Evolutionary conservation across 2,329 filamentous ascomycete species (phyloP), one percentile per base, ranked within the genome.

Genomic region (Delphinella strobiligena): DNA sequence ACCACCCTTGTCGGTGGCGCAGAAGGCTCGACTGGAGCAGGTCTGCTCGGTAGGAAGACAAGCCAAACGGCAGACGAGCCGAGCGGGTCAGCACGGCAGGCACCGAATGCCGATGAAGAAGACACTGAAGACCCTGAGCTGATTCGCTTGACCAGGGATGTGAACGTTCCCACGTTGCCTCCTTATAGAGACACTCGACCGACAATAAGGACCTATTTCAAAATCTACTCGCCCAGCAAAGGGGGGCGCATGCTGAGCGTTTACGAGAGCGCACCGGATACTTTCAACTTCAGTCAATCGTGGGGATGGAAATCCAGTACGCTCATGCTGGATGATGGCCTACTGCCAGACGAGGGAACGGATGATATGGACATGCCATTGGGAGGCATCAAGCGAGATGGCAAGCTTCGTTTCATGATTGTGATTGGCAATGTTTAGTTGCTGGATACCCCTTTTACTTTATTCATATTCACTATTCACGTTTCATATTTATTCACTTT

Each of bases 251-350:
- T 75, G 61, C 52, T 76, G 27, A 71, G 65, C 37, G 71, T 75
- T n/a, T 75, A 75, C 47, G 71, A 74, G 46, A 68, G 62, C 34
- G 71, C 71, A 4, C 72, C 72, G 1, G 72, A 75, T 48, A 63
- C 63, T 40, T 76, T 76, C 53, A 74, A 75, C 49, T 75, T 75
- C 51, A 69, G 66, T 34, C 72, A 76, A 55, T 72, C 67, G 45
- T 75, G 72, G 72, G 72, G 72, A 1, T 75, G 72, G 72, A 75
- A 74, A 61, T 74, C 69, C 46, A 70, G 65, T 49, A 73, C 69
- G n/a, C 54, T 75, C 45, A 72, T 73, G 59, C 52, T 73, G 19
- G 70, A 73, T 48, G 68, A 74, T 41, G 62, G 60, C 1, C 42
- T 57, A 29, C 38, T 56, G 17, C 51, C 47, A 2, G 55, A 54